These are phyloP conservation scores for Raffaelea ambrosiae DNA, from an alignment of 2,329 filamentous ascomycete genomes.

Conservation along the genomic window DNA sequence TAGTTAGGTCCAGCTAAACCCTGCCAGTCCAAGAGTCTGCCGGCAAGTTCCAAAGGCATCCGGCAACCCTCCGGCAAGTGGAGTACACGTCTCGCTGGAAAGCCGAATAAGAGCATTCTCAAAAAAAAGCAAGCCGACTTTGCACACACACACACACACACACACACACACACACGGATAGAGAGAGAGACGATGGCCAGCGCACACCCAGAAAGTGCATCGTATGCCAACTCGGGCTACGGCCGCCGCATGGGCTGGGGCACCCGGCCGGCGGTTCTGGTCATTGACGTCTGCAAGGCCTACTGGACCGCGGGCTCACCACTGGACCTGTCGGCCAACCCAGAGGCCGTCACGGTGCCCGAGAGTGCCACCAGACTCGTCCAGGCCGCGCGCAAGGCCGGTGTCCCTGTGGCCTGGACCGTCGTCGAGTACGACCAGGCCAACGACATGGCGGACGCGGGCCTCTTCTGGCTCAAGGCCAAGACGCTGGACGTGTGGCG, in stretches of 20 bases:
- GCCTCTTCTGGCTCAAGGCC: slow-evolving; percentile 32
- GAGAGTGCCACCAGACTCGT: slow-evolving; percentile 30
- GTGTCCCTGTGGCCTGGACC: slow-evolving; percentile 33
- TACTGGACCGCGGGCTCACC: slow-evolving; percentile 35
- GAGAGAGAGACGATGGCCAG: no score
- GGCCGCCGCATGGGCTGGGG: slow-evolving; percentile 36
- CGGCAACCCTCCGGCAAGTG: no score
- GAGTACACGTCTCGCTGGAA: no score
- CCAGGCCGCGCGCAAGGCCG: slow-evolving; percentile 26
- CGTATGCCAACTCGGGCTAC: slow-evolving; percentile 26
- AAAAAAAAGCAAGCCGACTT: no score
- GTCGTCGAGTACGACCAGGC: slow-evolving; percentile 31
- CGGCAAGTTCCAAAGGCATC: no score
- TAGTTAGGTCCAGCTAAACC: no score
- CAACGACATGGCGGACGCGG: slow-evolving; percentile 33
- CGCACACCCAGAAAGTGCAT: slow-evolving; percentile 8
- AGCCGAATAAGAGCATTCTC: no score
- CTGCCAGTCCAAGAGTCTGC: no score
- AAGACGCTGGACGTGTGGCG: slow-evolving; percentile 32
- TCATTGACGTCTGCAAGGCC: slow-evolving; percentile 38
- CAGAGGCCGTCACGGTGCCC: slow-evolving; percentile 24
- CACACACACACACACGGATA: no score
- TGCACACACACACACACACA: no score
- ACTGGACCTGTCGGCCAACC: slow-evolving; percentile 28
- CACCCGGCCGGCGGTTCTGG: slow-evolving; percentile 29